Evolutionary conservation across 352 stramenopile species (phyloP).

Genomic region (Thalassiosira ordinaria): DNA sequence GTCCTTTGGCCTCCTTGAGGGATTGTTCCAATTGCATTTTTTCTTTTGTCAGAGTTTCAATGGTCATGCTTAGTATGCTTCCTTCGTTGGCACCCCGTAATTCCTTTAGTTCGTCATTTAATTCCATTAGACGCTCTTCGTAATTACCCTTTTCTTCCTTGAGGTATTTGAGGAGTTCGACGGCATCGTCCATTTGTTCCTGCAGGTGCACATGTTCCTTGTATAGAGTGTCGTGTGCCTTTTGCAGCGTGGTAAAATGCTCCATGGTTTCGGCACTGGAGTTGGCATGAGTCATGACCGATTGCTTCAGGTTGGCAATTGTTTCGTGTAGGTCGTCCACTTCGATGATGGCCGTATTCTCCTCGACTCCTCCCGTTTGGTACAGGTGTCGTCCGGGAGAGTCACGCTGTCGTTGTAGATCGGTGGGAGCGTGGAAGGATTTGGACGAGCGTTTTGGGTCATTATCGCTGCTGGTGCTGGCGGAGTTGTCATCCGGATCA

Average conservation of each 20-base stretch:
- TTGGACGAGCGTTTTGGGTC: too few species aligned
- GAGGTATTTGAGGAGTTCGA: conserved; percentile 49
- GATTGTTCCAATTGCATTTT: conserved; percentile 37
- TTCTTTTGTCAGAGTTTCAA: conserved; percentile 37
- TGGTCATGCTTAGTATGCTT: conserved; percentile 36
- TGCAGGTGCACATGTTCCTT: conserved; percentile 34
- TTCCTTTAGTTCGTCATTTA: conserved; percentile 11
- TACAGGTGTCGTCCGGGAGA: too few species aligned
- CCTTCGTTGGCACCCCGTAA: conserved; percentile 9
- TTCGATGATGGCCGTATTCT: too few species aligned
- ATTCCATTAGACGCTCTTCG: conserved; percentile 21
- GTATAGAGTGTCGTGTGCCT: conserved; percentile 37
- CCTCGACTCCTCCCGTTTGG: too few species aligned
- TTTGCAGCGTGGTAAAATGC: conserved; percentile 32
- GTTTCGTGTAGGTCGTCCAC: conserved; percentile 37
- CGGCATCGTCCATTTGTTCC: conserved; percentile 53
- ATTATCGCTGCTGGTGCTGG: too few species aligned
- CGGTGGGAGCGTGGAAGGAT: too few species aligned
- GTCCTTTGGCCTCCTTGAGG: background rate
- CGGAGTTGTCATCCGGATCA: too few species aligned
- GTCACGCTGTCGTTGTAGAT: too few species aligned
- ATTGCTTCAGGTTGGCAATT: conserved; percentile 34
- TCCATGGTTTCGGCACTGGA: conserved; percentile 41
- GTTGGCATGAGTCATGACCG: conserved; percentile 38
- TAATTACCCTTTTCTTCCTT: conserved; percentile 45